Evolutionary conservation across 108 stramenopile species (phyloP).

Genomic region (Nitzschia putrida): DNA sequence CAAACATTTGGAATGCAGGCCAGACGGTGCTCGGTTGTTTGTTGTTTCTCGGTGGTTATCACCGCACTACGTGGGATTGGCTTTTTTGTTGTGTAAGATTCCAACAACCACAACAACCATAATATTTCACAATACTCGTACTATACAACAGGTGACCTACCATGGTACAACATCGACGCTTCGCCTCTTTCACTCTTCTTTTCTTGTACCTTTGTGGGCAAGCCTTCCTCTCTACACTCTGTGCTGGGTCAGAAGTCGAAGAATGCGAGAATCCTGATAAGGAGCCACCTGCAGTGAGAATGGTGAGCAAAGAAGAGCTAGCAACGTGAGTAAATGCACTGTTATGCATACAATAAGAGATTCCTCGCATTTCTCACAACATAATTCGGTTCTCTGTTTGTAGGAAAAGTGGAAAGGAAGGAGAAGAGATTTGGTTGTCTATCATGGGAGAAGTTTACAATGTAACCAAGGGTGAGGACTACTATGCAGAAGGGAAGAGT

Average conservation of each 20-base stretch:
- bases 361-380: neutral
- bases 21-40: no score
- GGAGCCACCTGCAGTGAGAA: neutral
- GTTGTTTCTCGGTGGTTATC: no score
- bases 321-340: slow-evolving; percentile 3
- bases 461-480: slow-evolving; percentile 61
- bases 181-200: no score
- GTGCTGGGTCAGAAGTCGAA: neutral
- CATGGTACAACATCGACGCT: neutral
- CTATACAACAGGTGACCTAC: neutral
- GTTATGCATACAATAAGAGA: neutral
- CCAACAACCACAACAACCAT: neutral
- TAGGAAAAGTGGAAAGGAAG: slow-evolving; percentile 20
- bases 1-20: no score
- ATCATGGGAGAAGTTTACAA: slow-evolving; percentile 81
- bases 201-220: no score
- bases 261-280: slow-evolving; percentile 14
- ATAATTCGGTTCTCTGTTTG: no score
- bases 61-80: no score
- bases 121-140: neutral
- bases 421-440: slow-evolving; percentile 60
- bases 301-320: slow-evolving; percentile 14
- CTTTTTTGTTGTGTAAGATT: neutral
- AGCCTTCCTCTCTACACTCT: no score
- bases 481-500: slow-evolving; percentile 55